Conservation (phyloP, 352 stramenopile genomes). For the Phytophthora lateralis region DNA sequence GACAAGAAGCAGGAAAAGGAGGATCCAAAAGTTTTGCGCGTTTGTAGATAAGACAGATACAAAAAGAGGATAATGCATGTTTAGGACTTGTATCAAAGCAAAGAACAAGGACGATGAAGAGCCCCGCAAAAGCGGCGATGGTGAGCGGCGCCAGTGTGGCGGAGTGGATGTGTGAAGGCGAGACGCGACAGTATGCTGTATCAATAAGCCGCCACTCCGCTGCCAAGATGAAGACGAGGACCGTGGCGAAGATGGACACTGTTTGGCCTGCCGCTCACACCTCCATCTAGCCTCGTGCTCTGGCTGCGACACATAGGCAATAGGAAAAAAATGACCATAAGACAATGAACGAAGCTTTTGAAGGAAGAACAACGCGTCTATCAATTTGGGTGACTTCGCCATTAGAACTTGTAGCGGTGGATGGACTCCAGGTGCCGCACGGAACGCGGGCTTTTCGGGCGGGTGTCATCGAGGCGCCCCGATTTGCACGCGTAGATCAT, state of each 20-base stretch:
- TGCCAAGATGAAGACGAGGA: slow-evolving; percentile 27
- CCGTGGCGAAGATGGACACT: slow-evolving; percentile 22
- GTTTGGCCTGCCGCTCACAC: slow-evolving; percentile 14
- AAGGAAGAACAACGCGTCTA: slow-evolving; percentile 17
- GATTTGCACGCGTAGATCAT: slow-evolving; percentile 81
- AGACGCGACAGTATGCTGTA: slow-evolving; percentile 67
- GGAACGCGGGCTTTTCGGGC: slow-evolving; percentile 67
- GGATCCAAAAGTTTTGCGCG: slow-evolving; percentile 58
- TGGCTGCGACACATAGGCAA: slow-evolving; percentile 32
- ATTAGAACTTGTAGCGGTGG: slow-evolving; percentile 52
- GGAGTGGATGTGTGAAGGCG: slow-evolving; percentile 31
- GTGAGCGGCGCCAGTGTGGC: slow-evolving; percentile 21
- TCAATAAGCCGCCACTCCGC: slow-evolving; percentile 57
- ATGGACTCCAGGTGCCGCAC: slow-evolving; percentile 67
- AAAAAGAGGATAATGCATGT: slow-evolving; percentile 53
- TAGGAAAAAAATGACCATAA: slow-evolving; percentile 34
- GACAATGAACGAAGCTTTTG: slow-evolving; percentile 37
- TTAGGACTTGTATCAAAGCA: slow-evolving; percentile 64
- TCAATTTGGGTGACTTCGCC: slow-evolving; percentile 1
- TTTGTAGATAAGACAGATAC: slow-evolving; percentile 72
- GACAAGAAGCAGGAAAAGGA: slow-evolving; percentile 33
- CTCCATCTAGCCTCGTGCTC: slow-evolving; percentile 15
- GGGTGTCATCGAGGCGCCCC: slow-evolving; percentile 66
- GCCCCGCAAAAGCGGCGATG: slow-evolving; percentile 17
- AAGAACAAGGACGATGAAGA: slow-evolving; percentile 36